Evolutionary conservation across 1,284 basidiomycete genomes (phyloP).

Genomic region (Neonothopanus nambi): DNA sequence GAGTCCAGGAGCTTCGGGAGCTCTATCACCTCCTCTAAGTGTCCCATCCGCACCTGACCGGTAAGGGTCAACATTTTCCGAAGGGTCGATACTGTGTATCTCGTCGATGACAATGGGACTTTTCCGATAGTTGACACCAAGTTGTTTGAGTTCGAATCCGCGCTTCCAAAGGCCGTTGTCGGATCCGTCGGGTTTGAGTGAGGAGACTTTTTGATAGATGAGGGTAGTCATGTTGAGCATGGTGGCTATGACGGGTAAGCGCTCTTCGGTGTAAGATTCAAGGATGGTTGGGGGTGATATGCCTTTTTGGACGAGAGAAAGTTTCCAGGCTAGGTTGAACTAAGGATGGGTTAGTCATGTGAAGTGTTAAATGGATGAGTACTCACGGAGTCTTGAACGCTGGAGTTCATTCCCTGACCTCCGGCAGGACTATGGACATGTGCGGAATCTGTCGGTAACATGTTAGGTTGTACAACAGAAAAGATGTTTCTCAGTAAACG

Average conservation of each 20-base stretch:
- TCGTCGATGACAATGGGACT: constrained; percentile 32
- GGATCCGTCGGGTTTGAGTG: not conserved
- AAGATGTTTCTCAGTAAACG: not conserved
- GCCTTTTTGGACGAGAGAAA: constrained; percentile 28
- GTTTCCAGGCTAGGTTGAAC: constrained; percentile 32
- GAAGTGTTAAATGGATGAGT: constrained; percentile 1
- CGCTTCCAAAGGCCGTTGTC: constrained; percentile 14
- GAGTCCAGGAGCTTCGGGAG: constrained; percentile 24
- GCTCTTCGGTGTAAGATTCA: constrained; percentile 27
- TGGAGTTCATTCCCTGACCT: constrained; percentile 24
- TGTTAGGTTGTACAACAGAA: not conserved
- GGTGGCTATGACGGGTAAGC: constrained; percentile 29
- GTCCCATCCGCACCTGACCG: constrained; percentile 14
- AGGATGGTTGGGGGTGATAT: constrained; percentile 23
- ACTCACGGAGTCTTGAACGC: constrained; percentile 25
- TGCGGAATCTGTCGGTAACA: constrained; percentile 12
- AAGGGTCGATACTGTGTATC: not conserved
- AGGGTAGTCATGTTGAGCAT: constrained; percentile 26
- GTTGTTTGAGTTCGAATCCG: constrained; percentile 25
- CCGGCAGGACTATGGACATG: constrained; percentile 20
- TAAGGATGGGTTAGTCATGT: not conserved
- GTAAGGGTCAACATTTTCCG: constrained; percentile 12
- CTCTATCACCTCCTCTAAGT: constrained; percentile 26
- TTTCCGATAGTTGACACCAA: constrained; percentile 35
- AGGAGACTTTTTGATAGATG: constrained; percentile 11